These are phyloP conservation scores for Trichocladium antarcticum DNA, from an alignment of 495 filamentous ascomycete genomes.

Conservation along the genomic window DNA sequence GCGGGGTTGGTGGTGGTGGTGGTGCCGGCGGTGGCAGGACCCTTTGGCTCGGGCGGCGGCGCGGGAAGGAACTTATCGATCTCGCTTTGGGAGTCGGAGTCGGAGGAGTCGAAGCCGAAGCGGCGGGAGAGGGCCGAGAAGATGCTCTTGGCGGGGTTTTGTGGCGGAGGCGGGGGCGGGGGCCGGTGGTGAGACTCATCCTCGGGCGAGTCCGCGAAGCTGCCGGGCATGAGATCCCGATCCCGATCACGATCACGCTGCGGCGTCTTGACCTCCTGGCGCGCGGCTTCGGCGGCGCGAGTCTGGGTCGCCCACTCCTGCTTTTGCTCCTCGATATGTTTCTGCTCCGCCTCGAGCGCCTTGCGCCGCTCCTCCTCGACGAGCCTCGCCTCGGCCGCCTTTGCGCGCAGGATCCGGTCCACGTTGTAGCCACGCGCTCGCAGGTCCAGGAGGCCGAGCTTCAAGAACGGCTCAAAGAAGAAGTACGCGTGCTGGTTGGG, in stretches of 20 bases:
- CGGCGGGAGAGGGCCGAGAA: slow-evolving; percentile 54
- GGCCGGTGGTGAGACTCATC: slow-evolving; percentile 23
- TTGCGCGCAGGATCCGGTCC: slow-evolving; percentile 74
- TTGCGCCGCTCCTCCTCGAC: slow-evolving; percentile 71
- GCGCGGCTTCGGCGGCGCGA: neutral
- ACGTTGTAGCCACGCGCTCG: slow-evolving; percentile 86
- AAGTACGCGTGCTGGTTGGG: slow-evolving; percentile 76
- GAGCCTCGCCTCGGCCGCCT: slow-evolving; percentile 72
- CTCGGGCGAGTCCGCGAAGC: slow-evolving; percentile 53
- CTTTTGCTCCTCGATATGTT: slow-evolving; percentile 48
- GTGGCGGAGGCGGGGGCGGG: slow-evolving; percentile 7
- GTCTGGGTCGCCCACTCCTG: slow-evolving; percentile 43
- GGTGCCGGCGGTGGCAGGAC: too few species aligned
- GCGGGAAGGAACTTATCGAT: slow-evolving; percentile 31
- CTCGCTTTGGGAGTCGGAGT: slow-evolving; percentile 27
- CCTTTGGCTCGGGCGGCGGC: neutral
- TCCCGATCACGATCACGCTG: slow-evolving; percentile 7
- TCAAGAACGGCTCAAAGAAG: slow-evolving; percentile 78
- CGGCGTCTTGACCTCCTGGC: slow-evolving; percentile 23
- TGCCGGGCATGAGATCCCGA: slow-evolving; percentile 20
- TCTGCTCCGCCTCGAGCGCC: slow-evolving; percentile 64
- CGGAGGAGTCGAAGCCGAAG: slow-evolving; percentile 49
- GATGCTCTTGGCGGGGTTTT: slow-evolving; percentile 31
- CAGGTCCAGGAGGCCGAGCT: slow-evolving; percentile 60
- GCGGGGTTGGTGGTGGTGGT: neutral